A percentile compares a stretch with the other conserved stretches of the same genome.
These are phyloP conservation scores for Phaeomoniella chlamydospora DNA, from an alignment of 2,329 filamentous ascomycete genomes.

Conservation along the genomic window DNA sequence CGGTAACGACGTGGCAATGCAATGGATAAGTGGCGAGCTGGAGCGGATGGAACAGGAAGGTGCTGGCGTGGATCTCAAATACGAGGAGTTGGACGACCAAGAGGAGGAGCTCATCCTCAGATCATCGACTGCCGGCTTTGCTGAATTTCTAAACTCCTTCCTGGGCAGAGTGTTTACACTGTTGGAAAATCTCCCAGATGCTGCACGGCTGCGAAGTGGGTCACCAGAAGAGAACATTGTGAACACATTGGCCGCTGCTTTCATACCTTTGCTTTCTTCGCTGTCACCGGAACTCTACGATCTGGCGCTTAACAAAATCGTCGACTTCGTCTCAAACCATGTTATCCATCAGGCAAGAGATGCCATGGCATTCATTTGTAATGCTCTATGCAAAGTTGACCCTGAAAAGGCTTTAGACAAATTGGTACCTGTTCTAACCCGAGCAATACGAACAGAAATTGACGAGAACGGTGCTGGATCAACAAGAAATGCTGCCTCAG, in stretches of 20 bases:
- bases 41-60: conserved; percentile 84
- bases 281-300: conserved; percentile 90
- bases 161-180: conserved; percentile 91
- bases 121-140: conserved; percentile 86
- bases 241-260: conserved; percentile 81
- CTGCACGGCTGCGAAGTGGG: conserved; percentile 71
- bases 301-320: conserved; percentile 78
- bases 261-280: conserved; percentile 79
- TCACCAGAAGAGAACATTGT: conserved; percentile 95
- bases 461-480: conserved; percentile 93
- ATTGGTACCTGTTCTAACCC: conserved; percentile 77
- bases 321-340: conserved; percentile 80
- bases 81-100: conserved; percentile 69
- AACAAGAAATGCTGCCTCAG: conserved; percentile 80
- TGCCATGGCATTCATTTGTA: conserved; percentile 97
- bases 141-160: conserved; percentile 82
- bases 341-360: conserved; percentile 94
- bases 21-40: conserved; percentile 91
- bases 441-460: conserved; percentile 90
- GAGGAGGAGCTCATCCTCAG: conserved; percentile 78
- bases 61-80: conserved; percentile 72
- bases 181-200: conserved; percentile 86
- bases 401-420: conserved; percentile 85
- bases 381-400: conserved; percentile 88
- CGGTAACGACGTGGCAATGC: conserved; percentile 63